Percentiles rank a stretch among this genome's conserved stretches.
Evolutionary conservation across 1,284 basidiomycete genomes (phyloP).

Genomic region (Ganoderma multipileum): DNA sequence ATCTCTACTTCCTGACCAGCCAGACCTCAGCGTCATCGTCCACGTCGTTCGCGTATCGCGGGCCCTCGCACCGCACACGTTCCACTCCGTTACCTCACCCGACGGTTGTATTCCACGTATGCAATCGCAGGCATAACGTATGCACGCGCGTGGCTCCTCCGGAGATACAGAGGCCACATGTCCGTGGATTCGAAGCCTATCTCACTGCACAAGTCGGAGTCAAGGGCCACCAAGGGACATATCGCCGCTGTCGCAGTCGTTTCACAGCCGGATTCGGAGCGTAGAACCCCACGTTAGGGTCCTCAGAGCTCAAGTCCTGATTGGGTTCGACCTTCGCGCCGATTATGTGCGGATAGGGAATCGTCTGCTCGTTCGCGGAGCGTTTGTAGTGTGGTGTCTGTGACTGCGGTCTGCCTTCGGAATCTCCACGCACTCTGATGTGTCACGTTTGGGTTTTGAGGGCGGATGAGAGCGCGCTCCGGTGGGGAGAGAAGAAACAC

Average conservation of each 20-base stretch:
- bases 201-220: neutral
- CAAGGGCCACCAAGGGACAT: neutral
- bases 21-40: no score
- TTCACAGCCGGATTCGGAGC: neutral
- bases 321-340: neutral
- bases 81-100: neutral
- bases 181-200: neutral
- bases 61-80: no score
- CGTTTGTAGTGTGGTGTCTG: neutral
- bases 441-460: neutral
- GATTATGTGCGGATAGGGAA: neutral
- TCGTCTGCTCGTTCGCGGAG: neutral
- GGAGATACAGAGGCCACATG: neutral
- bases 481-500: neutral
- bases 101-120: neutral
- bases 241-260: neutral
- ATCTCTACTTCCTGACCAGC: neutral
- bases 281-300: neutral
- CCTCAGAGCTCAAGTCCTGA: neutral
- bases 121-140: neutral
- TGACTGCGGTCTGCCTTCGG: neutral
- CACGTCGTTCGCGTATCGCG: no score
- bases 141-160: neutral
- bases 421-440: neutral
- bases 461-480: no score